These are phyloP conservation scores for Leishmania lainsoni DNA, from an alignment of 208 protist genomes.

Conservation along the genomic window DNA sequence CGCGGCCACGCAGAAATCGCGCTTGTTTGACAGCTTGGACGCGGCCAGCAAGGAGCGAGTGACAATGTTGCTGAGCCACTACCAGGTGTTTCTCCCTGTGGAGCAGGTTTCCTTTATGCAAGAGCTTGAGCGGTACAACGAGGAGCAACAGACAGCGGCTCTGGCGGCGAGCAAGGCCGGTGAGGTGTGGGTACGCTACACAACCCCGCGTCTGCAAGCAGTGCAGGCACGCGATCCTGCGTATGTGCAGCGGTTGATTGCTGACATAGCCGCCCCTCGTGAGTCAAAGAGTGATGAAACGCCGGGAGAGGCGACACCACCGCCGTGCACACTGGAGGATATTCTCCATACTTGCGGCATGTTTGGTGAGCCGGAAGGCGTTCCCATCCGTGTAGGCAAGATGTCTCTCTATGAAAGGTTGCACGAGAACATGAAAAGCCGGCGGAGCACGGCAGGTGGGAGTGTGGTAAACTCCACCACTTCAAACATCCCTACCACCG, in stretches of 20 bases:
- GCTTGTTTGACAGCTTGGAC: conserved; percentile 62
- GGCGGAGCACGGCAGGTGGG: neutral
- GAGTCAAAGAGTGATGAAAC: neutral
- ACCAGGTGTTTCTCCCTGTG: conserved; percentile 45
- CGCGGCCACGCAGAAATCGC: conserved; percentile 1
- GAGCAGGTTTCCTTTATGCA: conserved; percentile 63
- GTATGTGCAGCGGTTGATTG: conserved; percentile 30
- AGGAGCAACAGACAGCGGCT: conserved; percentile 18
- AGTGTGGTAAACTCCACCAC: too few species aligned
- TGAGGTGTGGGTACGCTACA: conserved; percentile 32
- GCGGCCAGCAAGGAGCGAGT: conserved; percentile 58
- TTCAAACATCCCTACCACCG: neutral
- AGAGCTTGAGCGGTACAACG: conserved; percentile 41
- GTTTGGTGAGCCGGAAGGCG: conserved; percentile 31
- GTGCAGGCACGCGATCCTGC: conserved; percentile 55
- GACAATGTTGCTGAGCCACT: conserved; percentile 49
- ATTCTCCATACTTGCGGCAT: conserved; percentile 24
- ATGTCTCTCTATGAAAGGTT: conserved; percentile 35
- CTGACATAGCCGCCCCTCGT: neutral
- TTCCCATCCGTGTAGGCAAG: conserved; percentile 28
- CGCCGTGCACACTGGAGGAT: conserved; percentile 25
- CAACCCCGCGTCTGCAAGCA: conserved; percentile 37
- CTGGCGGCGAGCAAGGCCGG: conserved; percentile 9
- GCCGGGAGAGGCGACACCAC: neutral
- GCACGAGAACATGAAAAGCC: conserved; percentile 26